Conservation (phyloP, 305 asterid species). For the Fraxinus platypoda region DNA sequence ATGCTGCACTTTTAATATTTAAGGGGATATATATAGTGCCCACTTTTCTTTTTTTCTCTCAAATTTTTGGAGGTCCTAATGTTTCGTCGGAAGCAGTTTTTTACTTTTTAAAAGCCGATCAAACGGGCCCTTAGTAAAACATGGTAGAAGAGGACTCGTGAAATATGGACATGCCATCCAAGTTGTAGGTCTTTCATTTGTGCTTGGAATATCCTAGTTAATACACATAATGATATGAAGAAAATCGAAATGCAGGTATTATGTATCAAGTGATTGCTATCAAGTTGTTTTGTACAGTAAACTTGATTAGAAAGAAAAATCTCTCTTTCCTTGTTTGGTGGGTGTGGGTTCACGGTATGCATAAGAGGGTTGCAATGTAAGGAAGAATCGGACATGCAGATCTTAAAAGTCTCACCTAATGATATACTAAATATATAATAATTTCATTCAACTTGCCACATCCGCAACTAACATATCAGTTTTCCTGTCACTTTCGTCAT, state of each 20-base stretch:
- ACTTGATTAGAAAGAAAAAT: neutral
- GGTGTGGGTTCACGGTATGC: neutral
- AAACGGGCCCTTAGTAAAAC: neutral
- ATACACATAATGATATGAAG: neutral
- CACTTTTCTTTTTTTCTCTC: neutral
- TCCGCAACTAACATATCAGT: neutral
- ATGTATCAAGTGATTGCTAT: neutral
- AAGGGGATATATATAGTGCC: neutral
- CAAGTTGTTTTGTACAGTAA: neutral
- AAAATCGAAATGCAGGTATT: neutral
- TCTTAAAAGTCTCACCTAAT: neutral
- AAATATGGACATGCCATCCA: neutral
- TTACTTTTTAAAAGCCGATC: neutral
- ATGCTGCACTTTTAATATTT: neutral
- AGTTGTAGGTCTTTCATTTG: neutral
- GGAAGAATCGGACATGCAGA: neutral
- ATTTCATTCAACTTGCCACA: neutral
- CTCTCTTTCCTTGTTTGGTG: neutral
- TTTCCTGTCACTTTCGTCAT: neutral
- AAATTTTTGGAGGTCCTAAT: neutral
- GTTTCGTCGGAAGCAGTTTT: neutral
- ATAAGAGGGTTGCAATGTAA: neutral
- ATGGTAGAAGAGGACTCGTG: neutral
- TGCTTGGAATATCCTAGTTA: neutral
- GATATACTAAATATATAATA: neutral